Percentiles rank a stretch among this genome's conserved stretches.
phyloP scores from a whole-genome alignment of 2,329 filamentous ascomycete species.

The Colletotrichum eleusines region DNA sequence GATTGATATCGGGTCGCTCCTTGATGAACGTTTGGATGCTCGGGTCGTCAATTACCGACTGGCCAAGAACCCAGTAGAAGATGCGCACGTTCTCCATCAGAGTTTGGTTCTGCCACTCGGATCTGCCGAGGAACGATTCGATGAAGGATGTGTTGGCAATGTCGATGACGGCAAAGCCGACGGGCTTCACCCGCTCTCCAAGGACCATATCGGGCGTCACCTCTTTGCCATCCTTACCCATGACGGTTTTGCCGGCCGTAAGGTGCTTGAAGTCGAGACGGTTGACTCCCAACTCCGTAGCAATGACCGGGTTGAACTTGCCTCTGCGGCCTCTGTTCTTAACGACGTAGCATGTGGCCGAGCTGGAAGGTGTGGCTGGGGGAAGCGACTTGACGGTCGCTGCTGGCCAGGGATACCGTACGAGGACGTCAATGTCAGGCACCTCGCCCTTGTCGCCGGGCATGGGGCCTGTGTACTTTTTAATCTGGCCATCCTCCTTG shows the following conservation, averaged over 20 bases:
- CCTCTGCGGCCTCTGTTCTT: constrained; percentile 82
- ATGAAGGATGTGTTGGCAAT: constrained; percentile 79
- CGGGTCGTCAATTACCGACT: constrained; percentile 71
- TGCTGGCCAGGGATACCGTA: constrained; percentile 84
- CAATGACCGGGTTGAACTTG: constrained; percentile 78
- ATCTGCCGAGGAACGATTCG: constrained; percentile 73
- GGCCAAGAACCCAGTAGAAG: constrained; percentile 86
- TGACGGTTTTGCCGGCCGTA: constrained; percentile 72
- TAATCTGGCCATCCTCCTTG: constrained; percentile 72
- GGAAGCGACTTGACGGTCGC: constrained; percentile 75
- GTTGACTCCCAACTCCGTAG: constrained; percentile 73
- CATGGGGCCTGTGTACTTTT: constrained; percentile 76
- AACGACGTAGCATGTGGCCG: constrained; percentile 88
- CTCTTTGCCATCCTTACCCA: constrained; percentile 71
- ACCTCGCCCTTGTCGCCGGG: constrained; percentile 63
- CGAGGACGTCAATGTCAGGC: constrained; percentile 77
- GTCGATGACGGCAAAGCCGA: constrained; percentile 84
- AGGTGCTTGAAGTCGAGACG: constrained; percentile 70
- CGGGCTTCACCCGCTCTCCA: constrained; percentile 73
- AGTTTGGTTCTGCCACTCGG: constrained; percentile 76
- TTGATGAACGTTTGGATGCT: constrained; percentile 78
- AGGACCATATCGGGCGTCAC: constrained; percentile 92
- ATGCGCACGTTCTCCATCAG: constrained; percentile 76
- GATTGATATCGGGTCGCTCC: constrained; percentile 70
- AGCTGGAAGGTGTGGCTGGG: constrained; percentile 69